phyloP scores from a whole-genome alignment of 1,284 basidiomycete genomes.

The Psilocybe mexicana region DNA sequence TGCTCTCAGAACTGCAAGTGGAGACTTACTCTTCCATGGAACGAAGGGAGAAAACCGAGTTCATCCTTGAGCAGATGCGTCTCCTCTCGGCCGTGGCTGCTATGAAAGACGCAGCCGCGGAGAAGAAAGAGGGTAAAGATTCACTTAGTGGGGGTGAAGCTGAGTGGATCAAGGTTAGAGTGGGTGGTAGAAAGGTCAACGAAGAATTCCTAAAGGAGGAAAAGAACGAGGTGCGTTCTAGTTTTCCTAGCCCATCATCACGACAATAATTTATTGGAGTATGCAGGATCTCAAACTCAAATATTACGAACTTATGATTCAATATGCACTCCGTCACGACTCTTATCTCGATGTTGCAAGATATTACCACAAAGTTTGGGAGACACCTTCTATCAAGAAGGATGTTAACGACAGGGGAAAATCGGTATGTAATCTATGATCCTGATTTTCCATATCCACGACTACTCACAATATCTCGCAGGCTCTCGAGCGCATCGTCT shows the following conservation, averaged over 20 bases:
- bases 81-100: conserved; percentile 74
- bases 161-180: conserved; percentile 91
- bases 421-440: conserved; percentile 51
- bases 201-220: conserved; percentile 89
- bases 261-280: conserved; percentile 6
- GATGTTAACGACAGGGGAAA: conserved; percentile 75
- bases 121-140: conserved; percentile 60
- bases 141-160: conserved; percentile 69
- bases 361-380: conserved; percentile 95
- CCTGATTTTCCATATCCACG: conserved; percentile 3
- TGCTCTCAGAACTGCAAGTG: conserved; percentile 94
- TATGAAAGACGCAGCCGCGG: conserved; percentile 60
- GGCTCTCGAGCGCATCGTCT: conserved; percentile 92
- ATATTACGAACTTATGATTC: conserved; percentile 96
- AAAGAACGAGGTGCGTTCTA: conserved; percentile 74
- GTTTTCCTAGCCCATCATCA: neutral
- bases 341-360: conserved; percentile 94
- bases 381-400: conserved; percentile 88
- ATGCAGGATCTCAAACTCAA: conserved; percentile 91
- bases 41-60: conserved; percentile 96
- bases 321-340: conserved; percentile 83
- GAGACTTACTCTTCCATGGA: conserved; percentile 99
- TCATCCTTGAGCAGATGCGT: conserved; percentile 98
- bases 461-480: conserved; percentile 31
- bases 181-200: conserved; percentile 94